Percentiles rank a stretch among this genome's conserved stretches.
These are phyloP conservation scores for Murraya koenigii DNA, from an alignment of 345 rosid genomes.

Conservation along the genomic window DNA sequence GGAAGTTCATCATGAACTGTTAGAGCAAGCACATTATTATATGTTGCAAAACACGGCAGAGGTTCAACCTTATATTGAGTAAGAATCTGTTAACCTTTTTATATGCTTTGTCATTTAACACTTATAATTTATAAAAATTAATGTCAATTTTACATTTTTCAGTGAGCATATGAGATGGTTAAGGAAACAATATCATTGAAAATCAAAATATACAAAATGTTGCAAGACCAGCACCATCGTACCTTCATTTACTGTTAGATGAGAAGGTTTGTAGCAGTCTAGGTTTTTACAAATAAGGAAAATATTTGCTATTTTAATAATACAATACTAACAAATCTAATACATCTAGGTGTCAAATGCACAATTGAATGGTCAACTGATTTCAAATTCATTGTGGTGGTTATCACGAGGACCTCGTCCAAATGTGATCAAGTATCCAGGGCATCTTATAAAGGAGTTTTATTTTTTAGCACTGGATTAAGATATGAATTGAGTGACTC, in stretches of 20 bases:
- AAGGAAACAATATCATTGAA: too few relatives aligned
- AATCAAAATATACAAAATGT: too few relatives aligned
- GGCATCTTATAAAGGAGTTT: neutral
- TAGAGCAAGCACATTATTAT: neutral
- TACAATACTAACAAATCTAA: neutral
- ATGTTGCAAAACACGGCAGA: neutral
- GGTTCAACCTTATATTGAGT: neutral
- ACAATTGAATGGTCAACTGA: too few relatives aligned
- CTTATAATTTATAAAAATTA: neutral
- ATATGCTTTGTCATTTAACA: neutral
- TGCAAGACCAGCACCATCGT: too few relatives aligned
- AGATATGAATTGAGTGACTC: neutral
- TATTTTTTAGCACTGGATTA: neutral
- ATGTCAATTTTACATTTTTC: neutral
- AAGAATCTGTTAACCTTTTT: neutral
- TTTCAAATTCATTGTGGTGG: neutral
- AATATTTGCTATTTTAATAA: too few relatives aligned
- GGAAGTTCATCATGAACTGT: too few relatives aligned
- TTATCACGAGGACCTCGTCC: neutral
- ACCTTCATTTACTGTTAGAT: too few relatives aligned
- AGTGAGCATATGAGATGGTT: too few relatives aligned
- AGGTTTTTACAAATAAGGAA: too few relatives aligned
- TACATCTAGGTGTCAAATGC: neutral
- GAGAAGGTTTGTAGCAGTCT: too few relatives aligned
- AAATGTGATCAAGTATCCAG: neutral